Evolutionary conservation across 208 protist genomes (phyloP).

Genomic region (Leishmania aethiopica): DNA sequence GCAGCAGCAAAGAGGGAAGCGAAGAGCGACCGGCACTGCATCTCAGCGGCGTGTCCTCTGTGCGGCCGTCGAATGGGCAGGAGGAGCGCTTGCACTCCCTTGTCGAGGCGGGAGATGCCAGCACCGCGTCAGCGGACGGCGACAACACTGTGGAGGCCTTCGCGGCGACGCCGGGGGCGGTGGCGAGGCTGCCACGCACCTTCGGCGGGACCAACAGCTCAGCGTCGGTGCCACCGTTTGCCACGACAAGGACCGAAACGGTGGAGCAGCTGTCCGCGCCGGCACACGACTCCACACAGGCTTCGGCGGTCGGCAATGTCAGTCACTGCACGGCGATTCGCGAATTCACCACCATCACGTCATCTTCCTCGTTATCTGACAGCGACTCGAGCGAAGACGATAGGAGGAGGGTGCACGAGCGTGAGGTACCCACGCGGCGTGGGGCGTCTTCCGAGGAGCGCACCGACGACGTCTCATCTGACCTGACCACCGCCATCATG

Average conservation of each 20-base stretch:
- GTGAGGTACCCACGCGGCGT: background rate
- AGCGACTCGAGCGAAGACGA: slow-evolving; percentile 15
- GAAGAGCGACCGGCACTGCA: slow-evolving; percentile 24
- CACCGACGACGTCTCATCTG: slow-evolving; percentile 36
- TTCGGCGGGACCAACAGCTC: background rate
- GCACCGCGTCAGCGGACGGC: slow-evolving; percentile 29
- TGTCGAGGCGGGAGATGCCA: slow-evolving; percentile 27
- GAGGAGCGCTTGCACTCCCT: slow-evolving; percentile 21
- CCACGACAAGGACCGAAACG: slow-evolving; percentile 6
- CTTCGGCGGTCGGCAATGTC: slow-evolving; percentile 10
- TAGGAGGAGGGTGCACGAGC: background rate
- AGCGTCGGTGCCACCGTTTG: background rate
- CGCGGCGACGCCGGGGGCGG: background rate
- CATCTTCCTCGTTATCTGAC: slow-evolving; percentile 15
- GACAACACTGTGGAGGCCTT: slow-evolving; percentile 5
- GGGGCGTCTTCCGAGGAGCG: slow-evolving; percentile 9
- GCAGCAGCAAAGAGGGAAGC: slow-evolving; percentile 21
- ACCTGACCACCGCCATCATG: slow-evolving; percentile 21
- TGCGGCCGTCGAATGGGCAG: slow-evolving; percentile 25
- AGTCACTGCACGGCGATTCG: slow-evolving; percentile 24
- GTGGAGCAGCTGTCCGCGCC: slow-evolving; percentile 24
- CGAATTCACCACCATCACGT: slow-evolving; percentile 22
- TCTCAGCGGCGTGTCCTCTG: slow-evolving; percentile 45
- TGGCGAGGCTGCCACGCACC: background rate
- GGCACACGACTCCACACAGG: slow-evolving; percentile 10